A percentile compares a stretch with the other conserved stretches of the same genome.
Evolutionary conservation across 176 grass and related monocot genomes (phyloP).

Genomic region (Oryza brachyantha): DNA sequence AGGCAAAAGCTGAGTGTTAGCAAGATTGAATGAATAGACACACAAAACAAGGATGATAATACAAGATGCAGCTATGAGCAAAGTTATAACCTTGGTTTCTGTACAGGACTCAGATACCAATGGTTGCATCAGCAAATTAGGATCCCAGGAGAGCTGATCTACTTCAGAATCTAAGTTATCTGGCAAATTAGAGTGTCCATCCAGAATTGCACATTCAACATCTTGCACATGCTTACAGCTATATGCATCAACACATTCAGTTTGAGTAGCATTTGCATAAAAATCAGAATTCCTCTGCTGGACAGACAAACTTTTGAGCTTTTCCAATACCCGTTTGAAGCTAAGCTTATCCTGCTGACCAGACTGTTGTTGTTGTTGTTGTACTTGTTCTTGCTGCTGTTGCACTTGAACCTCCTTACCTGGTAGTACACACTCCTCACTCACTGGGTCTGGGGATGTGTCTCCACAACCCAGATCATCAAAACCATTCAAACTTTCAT

Average conservation of each 20-base stretch:
- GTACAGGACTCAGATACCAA: conserved; percentile 28
- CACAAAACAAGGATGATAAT: conserved; percentile 10
- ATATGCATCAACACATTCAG: conserved; percentile 19
- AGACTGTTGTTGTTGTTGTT: conserved; percentile 2
- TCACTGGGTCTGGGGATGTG: conserved; percentile 13
- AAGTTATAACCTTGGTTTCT: conserved; percentile 39
- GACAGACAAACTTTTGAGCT: not conserved
- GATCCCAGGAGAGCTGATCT: conserved; percentile 19
- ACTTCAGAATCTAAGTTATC: conserved; percentile 42
- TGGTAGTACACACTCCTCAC: conserved; percentile 9
- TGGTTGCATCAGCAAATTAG: conserved; percentile 23
- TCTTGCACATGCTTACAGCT: conserved; percentile 1
- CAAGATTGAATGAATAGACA: not conserved
- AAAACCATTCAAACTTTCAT: conserved; percentile 25
- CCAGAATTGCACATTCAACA: not conserved
- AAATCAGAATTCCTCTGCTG: conserved; percentile 25
- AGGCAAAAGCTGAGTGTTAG: not conserved
- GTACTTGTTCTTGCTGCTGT: conserved; percentile 10
- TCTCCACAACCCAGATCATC: conserved; percentile 28
- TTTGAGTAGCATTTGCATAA: conserved; percentile 19
- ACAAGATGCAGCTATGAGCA: not conserved
- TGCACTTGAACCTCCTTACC: conserved; percentile 26
- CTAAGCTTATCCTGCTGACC: conserved; percentile 9
- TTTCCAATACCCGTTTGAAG: conserved; percentile 25
- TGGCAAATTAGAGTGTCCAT: conserved; percentile 19